Evolutionary conservation across 371 early-diverging fungal genomes (phyloP).

Genomic region (Zopfochytrium polystomum): DNA sequence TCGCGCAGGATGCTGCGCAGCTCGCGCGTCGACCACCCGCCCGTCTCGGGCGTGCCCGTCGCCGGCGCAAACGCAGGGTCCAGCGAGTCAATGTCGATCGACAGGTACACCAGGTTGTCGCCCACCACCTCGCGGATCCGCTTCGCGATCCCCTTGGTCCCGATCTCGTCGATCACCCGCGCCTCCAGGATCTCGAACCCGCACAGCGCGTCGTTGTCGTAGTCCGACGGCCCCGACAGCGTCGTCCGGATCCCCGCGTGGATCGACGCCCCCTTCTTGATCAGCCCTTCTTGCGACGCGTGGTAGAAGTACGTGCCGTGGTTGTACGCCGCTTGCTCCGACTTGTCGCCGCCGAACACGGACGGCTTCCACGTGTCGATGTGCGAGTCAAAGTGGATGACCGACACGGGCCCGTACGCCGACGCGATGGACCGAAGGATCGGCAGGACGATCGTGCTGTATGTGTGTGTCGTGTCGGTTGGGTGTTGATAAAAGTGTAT

Average conservation of each 20-base stretch:
- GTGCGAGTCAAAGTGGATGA: constrained; percentile 56
- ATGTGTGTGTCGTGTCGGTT: constrained; percentile 30
- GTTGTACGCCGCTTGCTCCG: constrained; percentile 35
- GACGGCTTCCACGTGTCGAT: constrained; percentile 52
- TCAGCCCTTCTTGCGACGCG: constrained; percentile 52
- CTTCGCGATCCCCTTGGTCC: constrained; percentile 46
- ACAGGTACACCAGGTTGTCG: constrained; percentile 44
- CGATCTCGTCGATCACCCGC: constrained; percentile 48
- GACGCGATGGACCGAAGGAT: constrained; percentile 43
- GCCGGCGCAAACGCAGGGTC: constrained; percentile 55
- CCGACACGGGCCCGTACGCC: constrained; percentile 46
- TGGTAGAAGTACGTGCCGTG: constrained; percentile 37
- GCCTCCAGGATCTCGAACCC: constrained; percentile 52
- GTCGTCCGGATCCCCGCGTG: constrained; percentile 53
- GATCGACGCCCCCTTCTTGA: constrained; percentile 47
- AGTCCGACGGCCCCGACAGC: constrained; percentile 42
- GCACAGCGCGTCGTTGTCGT: constrained; percentile 41
- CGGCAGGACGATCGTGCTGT: constrained; percentile 49
- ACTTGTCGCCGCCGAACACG: constrained; percentile 28
- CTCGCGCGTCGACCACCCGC: constrained; percentile 52
- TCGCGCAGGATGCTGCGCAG: constrained; percentile 49
- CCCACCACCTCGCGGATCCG: constrained; percentile 49
- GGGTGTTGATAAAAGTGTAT: too few species aligned
- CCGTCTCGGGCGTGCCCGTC: constrained; percentile 55
- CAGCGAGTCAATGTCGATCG: constrained; percentile 55